phyloP scores from a whole-genome alignment of 1,284 basidiomycete genomes.

The Porodaedalea pini region DNA sequence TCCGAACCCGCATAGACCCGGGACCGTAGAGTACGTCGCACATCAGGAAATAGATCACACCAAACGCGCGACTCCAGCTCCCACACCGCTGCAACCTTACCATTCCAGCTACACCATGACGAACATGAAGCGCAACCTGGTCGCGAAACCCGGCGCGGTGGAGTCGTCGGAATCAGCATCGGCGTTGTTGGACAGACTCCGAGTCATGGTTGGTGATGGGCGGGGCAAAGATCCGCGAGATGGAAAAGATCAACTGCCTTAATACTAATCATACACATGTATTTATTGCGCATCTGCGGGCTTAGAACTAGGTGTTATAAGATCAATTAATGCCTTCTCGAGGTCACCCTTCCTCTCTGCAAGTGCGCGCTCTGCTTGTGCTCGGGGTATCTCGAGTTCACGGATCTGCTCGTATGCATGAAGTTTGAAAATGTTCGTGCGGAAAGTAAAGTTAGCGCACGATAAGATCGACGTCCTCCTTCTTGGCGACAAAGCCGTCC shows the following conservation, averaged over 20 bases:
- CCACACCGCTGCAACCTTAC: neutral
- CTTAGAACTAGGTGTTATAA: constrained; percentile 24
- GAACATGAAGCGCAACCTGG: too few relatives aligned
- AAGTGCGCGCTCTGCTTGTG: constrained; percentile 56
- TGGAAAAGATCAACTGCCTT: neutral
- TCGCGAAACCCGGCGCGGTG: too few relatives aligned
- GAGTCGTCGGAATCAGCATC: neutral
- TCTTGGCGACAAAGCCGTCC: constrained; percentile 38
- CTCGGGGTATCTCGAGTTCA: constrained; percentile 59
- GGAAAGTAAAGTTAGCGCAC: constrained; percentile 37
- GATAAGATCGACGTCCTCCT: constrained; percentile 62
- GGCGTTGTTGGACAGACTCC: neutral
- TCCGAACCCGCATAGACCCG: constrained; percentile 29
- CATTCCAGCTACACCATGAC: neutral
- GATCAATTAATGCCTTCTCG: constrained; percentile 39
- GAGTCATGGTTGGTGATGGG: neutral
- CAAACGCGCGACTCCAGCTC: neutral
- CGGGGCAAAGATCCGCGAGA: neutral
- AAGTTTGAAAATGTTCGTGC: neutral
- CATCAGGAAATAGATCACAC: constrained; percentile 21
- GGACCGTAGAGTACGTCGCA: constrained; percentile 35
- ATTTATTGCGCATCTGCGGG: neutral
- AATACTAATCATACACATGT: neutral
- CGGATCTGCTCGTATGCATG: constrained; percentile 40
- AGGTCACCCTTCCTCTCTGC: constrained; percentile 46